Evolutionary conservation across 106 monocot species (phyloP).

Genomic region (Dendrobium nobile): DNA sequence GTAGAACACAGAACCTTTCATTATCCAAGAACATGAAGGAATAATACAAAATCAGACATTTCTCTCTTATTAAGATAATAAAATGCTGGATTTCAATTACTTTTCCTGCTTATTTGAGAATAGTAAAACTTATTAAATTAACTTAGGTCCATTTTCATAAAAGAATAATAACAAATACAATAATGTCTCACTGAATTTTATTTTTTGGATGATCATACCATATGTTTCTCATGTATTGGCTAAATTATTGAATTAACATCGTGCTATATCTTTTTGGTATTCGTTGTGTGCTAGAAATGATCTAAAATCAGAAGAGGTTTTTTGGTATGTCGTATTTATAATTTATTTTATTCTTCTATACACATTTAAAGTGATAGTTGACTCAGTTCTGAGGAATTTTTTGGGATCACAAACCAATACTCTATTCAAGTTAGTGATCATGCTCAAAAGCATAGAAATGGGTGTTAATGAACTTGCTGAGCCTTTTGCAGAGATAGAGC

Average conservation of each 20-base stretch:
- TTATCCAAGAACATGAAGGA: neutral
- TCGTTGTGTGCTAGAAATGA: neutral
- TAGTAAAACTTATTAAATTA: constrained; percentile 1
- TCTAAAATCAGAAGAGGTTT: neutral
- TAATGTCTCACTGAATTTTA: neutral
- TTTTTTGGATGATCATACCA: neutral
- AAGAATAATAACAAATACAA: neutral
- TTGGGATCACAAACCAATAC: too few relatives aligned
- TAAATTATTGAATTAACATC: neutral
- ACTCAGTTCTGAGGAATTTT: too few relatives aligned
- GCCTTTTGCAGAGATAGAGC: neutral
- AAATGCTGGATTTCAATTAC: neutral
- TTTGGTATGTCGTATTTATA: neutral
- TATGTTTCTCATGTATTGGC: neutral
- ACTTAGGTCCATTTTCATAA: neutral
- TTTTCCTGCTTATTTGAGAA: neutral
- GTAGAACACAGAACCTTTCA: constrained; percentile 6
- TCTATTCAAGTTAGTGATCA: too few relatives aligned
- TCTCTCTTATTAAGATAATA: neutral
- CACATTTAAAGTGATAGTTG: neutral
- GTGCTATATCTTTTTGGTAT: neutral
- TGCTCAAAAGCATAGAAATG: too few relatives aligned
- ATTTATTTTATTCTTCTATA: neutral
- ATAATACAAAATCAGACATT: neutral
- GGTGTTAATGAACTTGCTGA: too few relatives aligned